These are phyloP conservation scores for Roridomyces roridus DNA, from an alignment of 768 basidiomycete genomes.

Conservation along the genomic window DNA sequence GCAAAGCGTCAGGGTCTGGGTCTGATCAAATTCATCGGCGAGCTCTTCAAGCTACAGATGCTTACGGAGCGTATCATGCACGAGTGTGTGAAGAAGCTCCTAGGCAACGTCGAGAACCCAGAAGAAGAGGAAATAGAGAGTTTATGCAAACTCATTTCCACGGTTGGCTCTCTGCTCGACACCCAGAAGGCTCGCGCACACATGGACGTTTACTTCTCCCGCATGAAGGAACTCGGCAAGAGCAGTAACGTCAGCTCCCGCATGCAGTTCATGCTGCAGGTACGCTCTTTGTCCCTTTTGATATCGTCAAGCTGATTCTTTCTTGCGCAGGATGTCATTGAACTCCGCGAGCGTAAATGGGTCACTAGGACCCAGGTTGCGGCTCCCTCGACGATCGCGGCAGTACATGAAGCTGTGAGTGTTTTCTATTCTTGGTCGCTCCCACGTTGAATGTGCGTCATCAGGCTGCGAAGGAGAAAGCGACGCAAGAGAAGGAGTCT, in stretches of 20 bases:
- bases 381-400: conserved; percentile 87
- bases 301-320: conserved; percentile 14
- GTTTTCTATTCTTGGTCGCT: background rate
- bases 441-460: conserved; percentile 7
- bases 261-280: conserved; percentile 96
- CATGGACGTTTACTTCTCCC: conserved; percentile 91
- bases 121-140: conserved; percentile 99
- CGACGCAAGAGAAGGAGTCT: conserved; percentile 63
- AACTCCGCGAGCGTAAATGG: conserved; percentile 88
- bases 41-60: conserved; percentile 99
- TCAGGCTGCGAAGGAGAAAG: conserved; percentile 86
- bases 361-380: conserved; percentile 69
- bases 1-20: conserved; percentile 97
- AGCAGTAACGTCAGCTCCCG: conserved; percentile 80
- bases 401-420: conserved; percentile 86
- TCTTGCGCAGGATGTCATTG: conserved; percentile 79
- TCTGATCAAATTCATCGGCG: conserved; percentile 97
- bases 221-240: conserved; percentile 85
- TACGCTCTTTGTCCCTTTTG: conserved; percentile 40
- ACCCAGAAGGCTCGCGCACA: conserved; percentile 80
- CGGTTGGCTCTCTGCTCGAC: conserved; percentile 86
- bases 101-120: conserved; percentile 92
- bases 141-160: conserved; percentile 89
- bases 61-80: conserved; percentile 98
- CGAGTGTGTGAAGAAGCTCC: conserved; percentile 95